Conservation (phyloP, 1,284 basidiomycete genomes). For the Trametes hirsuta region DNA sequence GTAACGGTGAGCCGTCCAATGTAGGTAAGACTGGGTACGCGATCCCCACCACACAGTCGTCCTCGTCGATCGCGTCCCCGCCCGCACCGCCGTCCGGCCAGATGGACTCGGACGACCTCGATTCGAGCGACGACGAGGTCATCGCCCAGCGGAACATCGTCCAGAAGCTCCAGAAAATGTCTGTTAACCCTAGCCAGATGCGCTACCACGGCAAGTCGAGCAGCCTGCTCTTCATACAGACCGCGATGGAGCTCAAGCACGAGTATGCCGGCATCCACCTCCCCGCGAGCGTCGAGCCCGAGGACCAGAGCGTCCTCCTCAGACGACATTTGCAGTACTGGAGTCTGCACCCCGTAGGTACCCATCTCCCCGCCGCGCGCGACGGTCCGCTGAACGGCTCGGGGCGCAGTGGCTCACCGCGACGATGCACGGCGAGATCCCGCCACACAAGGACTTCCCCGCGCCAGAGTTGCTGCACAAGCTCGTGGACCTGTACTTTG, state of each 20-base stretch:
- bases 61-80: slow-evolving; percentile 18
- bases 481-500: slow-evolving; percentile 76
- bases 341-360: slow-evolving; percentile 35
- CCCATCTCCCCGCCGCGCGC: background rate
- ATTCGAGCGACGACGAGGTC: slow-evolving; percentile 42
- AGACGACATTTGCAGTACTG: slow-evolving; percentile 31
- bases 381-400: background rate
- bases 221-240: slow-evolving; percentile 51
- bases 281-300: slow-evolving; percentile 21
- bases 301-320: slow-evolving; percentile 25
- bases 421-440: slow-evolving; percentile 33
- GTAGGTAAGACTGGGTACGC: slow-evolving; percentile 16
- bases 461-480: slow-evolving; percentile 59
- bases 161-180: slow-evolving; percentile 32
- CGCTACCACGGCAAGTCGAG: slow-evolving; percentile 60
- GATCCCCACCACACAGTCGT: slow-evolving; percentile 6
- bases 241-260: slow-evolving; percentile 54
- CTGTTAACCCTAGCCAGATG: slow-evolving; percentile 35
- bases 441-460: slow-evolving; percentile 52
- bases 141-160: slow-evolving; percentile 33
- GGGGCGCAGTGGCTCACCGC: slow-evolving; percentile 37
- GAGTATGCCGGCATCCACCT: slow-evolving; percentile 38
- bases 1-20: slow-evolving; percentile 21
- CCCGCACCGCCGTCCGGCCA: slow-evolving; percentile 15
- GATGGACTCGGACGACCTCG: slow-evolving; percentile 37